Conservation (phyloP, 768 basidiomycete genomes). For the Gymnopilus junonius region DNA sequence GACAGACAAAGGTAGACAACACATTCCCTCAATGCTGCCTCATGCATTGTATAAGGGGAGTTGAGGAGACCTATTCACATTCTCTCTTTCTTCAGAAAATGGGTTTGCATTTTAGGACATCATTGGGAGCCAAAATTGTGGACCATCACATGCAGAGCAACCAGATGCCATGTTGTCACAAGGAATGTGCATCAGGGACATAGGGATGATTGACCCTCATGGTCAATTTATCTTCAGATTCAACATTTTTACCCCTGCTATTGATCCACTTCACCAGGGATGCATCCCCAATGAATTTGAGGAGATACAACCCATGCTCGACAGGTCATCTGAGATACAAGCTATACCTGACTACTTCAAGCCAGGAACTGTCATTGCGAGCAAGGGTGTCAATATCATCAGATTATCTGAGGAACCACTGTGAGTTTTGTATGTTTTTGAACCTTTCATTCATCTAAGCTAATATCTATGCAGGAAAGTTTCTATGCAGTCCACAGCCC, state of each 20-base stretch:
- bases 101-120: neutral
- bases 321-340: neutral
- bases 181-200: constrained; percentile 3
- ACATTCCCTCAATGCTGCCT: neutral
- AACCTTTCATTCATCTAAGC: too few species aligned
- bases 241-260: constrained; percentile 13
- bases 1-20: neutral
- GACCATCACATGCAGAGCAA: neutral
- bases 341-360: neutral
- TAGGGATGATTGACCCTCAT: constrained; percentile 8
- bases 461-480: too few species aligned
- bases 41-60: neutral
- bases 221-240: constrained; percentile 15
- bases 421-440: too few species aligned
- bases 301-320: neutral
- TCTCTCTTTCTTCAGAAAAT: neutral
- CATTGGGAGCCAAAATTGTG: neutral
- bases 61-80: constrained; percentile 3
- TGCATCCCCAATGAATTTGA: constrained; percentile 10
- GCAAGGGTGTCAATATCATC: neutral
- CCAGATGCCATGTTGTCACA: neutral
- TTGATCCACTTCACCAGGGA: constrained; percentile 9
- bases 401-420: neutral
- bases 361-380: neutral
- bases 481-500: too few species aligned